Evolutionary conservation across 2,329 filamentous ascomycete genomes (phyloP), one percentile per base, ranked within the genome.

Genomic region (Epichloe amarillans): DNA sequence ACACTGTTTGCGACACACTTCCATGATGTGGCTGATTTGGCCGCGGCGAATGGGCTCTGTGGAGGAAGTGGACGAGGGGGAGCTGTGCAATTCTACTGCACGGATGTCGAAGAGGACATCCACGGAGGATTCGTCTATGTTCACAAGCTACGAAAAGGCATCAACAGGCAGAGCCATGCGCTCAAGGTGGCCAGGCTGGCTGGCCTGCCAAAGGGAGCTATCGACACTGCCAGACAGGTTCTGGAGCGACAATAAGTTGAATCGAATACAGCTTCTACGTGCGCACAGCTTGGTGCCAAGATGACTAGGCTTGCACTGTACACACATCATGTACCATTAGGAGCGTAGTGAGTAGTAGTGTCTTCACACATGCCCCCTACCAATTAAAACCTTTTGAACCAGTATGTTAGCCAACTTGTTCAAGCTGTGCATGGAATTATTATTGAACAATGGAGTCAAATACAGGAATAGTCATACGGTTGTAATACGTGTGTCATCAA

Each of bases 1-100:
- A 82, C 85, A 0, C 72, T 98, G 41, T 98, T 98, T 65, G 93
- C 93, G 1, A 97, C 93, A 15, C 93, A 98, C 66, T 98, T 97
- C 61, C 91, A 98, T 66, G 73, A 69, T 3, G 72, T 98, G 5
- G 84, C 85, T 2, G 89, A 95, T 61, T 78, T 94, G 71, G 87
- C 85, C 0, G 65, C 64, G 7, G 71, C 73, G 6, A 76, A 71
- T 5, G 69, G 71, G 0, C 61, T 82, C 54, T 62, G 65, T 7
- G 57, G 58, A 2, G 55, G 58, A n/a, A 12, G n/a, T 14, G 44
- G 5, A 61, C 41, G 62, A 2, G 60, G 63, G 63, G 71, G 69
- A 0, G 57, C 62, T 2, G 70, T 95, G 47, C 84, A 79, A 39
- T 80, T 80, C 58, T 96, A 91, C 65, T 97, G 91, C 65, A 97